Percentiles rank a stretch among this genome's conserved stretches.
These are phyloP conservation scores for Pholiota molesta DNA, from an alignment of 768 basidiomycete species.

Conservation along the genomic window DNA sequence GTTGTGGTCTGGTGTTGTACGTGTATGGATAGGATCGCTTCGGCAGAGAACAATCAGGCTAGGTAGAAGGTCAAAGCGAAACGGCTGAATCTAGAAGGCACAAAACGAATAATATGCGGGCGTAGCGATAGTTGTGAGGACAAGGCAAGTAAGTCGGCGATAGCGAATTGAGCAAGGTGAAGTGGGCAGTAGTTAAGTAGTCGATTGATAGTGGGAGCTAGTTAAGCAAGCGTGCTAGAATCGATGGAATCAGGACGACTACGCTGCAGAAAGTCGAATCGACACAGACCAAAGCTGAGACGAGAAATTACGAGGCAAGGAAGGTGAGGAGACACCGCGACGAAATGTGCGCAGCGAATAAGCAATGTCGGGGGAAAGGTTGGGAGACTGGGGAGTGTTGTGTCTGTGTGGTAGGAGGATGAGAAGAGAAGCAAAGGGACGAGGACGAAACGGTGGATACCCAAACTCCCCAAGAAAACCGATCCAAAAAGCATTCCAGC, in stretches of 20 bases:
- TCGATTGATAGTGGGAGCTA: background rate
- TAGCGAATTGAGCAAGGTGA: slow-evolving; percentile 10
- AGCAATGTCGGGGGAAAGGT: background rate
- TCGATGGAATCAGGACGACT: background rate
- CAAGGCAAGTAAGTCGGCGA: slow-evolving; percentile 12
- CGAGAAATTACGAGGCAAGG: slow-evolving; percentile 1
- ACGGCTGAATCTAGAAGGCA: background rate
- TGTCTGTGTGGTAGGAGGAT: slow-evolving; percentile 6
- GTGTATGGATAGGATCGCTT: slow-evolving; percentile 10
- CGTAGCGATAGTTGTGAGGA: background rate
- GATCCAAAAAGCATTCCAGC: slow-evolving; percentile 14
- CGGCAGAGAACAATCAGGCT: background rate
- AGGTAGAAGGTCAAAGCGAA: slow-evolving; percentile 3
- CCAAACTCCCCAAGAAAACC: slow-evolving; percentile 11
- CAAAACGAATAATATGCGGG: slow-evolving; percentile 3
- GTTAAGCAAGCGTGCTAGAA: background rate
- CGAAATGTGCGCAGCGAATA: background rate
- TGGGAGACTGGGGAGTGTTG: background rate
- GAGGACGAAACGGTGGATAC: background rate
- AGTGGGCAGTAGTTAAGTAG: slow-evolving; percentile 10
- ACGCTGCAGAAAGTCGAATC: background rate
- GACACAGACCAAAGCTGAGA: background rate
- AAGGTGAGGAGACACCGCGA: background rate
- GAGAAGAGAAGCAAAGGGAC: slow-evolving; percentile 4
- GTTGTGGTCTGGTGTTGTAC: slow-evolving; percentile 11